Base-by-base conservation (phyloP, 2,329 filamentous ascomycete species). In the Xylariaceae sp. region DNA sequence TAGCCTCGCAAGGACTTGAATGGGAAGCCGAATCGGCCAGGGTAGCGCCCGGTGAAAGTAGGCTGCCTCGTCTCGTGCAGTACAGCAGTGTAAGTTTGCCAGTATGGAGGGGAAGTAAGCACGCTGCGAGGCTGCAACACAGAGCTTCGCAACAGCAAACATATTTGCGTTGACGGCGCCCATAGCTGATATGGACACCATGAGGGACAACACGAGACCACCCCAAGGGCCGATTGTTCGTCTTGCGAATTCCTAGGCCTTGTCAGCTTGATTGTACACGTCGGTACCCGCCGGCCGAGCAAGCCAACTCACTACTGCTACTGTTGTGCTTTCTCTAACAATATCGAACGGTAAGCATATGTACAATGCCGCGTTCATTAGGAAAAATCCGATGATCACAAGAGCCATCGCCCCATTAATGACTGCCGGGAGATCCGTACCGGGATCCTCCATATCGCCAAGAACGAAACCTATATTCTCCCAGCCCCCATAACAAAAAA, bases 401-500 rank as follows among this genome's bases (percentile, higher is more conserved):
- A 75, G 68, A 8, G 67, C 55, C 70, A 77, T 76, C 7, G 72
- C 71, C 21, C 68, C 68, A 59, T 77, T 72, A 55, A 76, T 74
- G 15, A 73, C 72, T 44, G 69, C 65, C 5, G 73, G 74, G 15
- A 77, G 64, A 35, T 67, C 61, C 45, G 54, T 51, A 20, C 37
- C 44, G 2, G 65, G 66, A 41, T 67, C 61, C 30, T 55, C 53
- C 63, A 67, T 65, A 35, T 70, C 66, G 35, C 64, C 63, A 23
- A 60, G 50, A 20, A 72, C 62, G 47, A 69, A 70, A 7, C 60
- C 61, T 52, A 76, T 73, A 50, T 70, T 76, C 49, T 77, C 73
- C 74, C 73, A 78, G 1, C 75, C 75, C 37, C 73, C 73, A 54
- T 75, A 77, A 33, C 72, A 73, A 66, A 72, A 78, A 6, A 77